phyloP scores from a whole-genome alignment of 2,329 filamentous ascomycete genomes.

The Colletotrichum aenigma region DNA sequence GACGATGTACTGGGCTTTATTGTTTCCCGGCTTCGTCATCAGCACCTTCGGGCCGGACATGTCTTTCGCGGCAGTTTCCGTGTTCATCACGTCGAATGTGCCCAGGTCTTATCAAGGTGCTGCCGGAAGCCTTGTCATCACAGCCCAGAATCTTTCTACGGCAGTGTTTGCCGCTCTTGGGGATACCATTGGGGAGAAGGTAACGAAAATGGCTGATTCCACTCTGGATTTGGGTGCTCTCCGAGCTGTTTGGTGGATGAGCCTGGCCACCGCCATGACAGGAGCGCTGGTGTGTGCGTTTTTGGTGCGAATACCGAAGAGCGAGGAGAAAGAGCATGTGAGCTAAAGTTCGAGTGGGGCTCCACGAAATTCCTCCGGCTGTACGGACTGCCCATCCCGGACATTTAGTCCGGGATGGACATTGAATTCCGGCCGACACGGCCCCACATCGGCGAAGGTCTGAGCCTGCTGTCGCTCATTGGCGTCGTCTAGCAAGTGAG shows the following conservation, averaged over 20 bases:
- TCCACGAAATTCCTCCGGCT: background rate
- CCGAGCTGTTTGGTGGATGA: background rate
- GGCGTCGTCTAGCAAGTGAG: too few species aligned
- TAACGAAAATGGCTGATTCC: background rate
- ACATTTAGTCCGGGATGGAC: too few species aligned
- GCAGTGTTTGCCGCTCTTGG: background rate
- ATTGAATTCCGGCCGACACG: too few species aligned
- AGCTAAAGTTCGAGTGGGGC: background rate
- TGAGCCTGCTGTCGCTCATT: too few species aligned
- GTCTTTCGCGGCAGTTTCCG: background rate
- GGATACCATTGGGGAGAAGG: rapidly evolving
- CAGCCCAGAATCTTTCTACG: background rate
- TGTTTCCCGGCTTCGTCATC: background rate
- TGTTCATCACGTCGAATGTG: background rate
- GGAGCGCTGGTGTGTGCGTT: background rate
- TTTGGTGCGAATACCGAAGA: background rate
- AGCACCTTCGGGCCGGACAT: background rate
- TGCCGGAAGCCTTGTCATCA: background rate
- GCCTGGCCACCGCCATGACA: background rate
- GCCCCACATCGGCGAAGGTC: background rate
- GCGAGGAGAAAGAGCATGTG: background rate
- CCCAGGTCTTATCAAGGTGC: background rate
- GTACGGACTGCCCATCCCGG: background rate
- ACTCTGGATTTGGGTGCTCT: background rate
- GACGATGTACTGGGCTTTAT: background rate